phyloP scores from a whole-genome alignment of 148 eudicot genomes.

The Silene conica region DNA sequence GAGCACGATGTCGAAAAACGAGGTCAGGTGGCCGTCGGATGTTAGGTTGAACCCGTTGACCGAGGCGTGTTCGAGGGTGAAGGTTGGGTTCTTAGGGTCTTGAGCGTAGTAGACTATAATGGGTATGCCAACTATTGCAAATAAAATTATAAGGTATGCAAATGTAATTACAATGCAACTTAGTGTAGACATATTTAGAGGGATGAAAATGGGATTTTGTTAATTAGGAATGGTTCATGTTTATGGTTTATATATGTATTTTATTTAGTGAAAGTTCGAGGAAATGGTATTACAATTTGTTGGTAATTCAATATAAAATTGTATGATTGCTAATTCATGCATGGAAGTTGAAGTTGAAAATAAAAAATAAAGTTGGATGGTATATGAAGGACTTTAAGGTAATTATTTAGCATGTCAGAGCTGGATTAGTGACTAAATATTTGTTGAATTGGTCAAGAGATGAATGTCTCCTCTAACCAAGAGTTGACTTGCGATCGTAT shows the following conservation, averaged over 20 bases:
- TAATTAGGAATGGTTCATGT: background rate
- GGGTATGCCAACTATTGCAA: background rate
- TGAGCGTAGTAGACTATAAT: background rate
- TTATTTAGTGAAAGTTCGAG: background rate
- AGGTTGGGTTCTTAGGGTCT: slow-evolving; percentile 13
- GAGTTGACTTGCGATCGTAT: too few species aligned
- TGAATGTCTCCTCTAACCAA: background rate
- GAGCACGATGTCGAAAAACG: slow-evolving; percentile 16
- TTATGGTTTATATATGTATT: background rate
- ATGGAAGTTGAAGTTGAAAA: background rate
- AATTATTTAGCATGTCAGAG: too few species aligned
- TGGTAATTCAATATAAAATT: background rate
- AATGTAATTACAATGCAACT: background rate
- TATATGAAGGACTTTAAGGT: too few species aligned
- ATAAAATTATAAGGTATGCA: background rate
- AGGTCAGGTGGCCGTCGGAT: slow-evolving; percentile 19
- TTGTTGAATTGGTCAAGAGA: too few species aligned
- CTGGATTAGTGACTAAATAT: too few species aligned
- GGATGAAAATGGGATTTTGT: background rate
- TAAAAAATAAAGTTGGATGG: too few species aligned
- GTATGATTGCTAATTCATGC: background rate
- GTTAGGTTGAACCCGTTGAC: slow-evolving; percentile 17
- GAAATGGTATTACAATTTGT: background rate
- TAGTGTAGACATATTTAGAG: background rate
- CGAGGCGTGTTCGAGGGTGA: slow-evolving; percentile 16